phyloP scores from a whole-genome alignment of 2,329 filamentous ascomycete species.

The Coniochaeta sp. region DNA sequence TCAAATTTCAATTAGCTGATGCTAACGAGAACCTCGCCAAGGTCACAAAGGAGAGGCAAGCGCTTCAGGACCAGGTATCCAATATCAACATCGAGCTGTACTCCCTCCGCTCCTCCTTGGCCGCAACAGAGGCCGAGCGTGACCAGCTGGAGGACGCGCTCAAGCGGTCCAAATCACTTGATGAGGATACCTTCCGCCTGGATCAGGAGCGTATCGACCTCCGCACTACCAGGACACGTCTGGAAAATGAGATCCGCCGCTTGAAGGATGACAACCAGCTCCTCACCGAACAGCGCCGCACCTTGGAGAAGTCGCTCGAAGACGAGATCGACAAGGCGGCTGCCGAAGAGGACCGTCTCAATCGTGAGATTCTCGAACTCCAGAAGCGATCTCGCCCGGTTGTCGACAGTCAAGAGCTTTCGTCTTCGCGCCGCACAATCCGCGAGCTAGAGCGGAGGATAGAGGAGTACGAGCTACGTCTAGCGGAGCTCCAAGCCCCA shows the following conservation, averaged over 20 bases:
- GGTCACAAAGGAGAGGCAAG: conserved; percentile 52
- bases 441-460: conserved; percentile 58
- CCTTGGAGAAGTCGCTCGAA: conserved; percentile 57
- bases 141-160: conserved; percentile 60
- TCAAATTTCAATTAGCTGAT: conserved; percentile 51
- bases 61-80: conserved; percentile 55
- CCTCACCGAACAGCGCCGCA: conserved; percentile 47
- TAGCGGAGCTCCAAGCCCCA: conserved; percentile 24
- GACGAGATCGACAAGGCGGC: conserved; percentile 59
- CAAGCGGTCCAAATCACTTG: conserved; percentile 43
- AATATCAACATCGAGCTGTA: conserved; percentile 54
- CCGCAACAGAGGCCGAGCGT: conserved; percentile 55
- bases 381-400: conserved; percentile 34
- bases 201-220: conserved; percentile 65
- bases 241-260: conserved; percentile 60
- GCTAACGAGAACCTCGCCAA: conserved; percentile 49
- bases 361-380: conserved; percentile 45
- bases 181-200: conserved; percentile 51
- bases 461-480: conserved; percentile 42
- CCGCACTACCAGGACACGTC: conserved; percentile 57
- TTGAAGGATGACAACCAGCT: conserved; percentile 56
- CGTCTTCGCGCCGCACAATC: conserved; percentile 54
- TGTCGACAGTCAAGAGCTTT: conserved; percentile 34
- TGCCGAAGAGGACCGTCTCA: conserved; percentile 57
- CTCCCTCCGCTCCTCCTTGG: conserved; percentile 46